Percentiles rank a stretch among this genome's conserved stretches.
phyloP scores from a whole-genome alignment of 371 early-diverging fungal genomes.

The Lichtheimia corymbifera region DNA sequence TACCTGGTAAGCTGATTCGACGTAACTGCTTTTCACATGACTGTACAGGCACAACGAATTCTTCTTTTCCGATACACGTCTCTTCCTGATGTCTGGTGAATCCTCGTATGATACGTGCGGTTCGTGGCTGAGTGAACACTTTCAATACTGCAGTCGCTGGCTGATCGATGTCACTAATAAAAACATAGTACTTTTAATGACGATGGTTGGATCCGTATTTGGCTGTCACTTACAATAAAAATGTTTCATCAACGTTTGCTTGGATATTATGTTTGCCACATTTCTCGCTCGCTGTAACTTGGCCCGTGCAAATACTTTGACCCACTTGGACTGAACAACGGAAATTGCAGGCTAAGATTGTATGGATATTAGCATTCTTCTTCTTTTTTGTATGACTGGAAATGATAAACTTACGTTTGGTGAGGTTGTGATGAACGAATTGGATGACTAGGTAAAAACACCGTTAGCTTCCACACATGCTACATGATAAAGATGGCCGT shows the following conservation, averaged over 20 bases:
- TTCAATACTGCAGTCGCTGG: slow-evolving; percentile 22
- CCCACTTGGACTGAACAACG: slow-evolving; percentile 34
- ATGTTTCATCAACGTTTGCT: slow-evolving; percentile 45
- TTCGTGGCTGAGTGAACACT: slow-evolving; percentile 31
- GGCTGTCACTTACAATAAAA: slow-evolving; percentile 30
- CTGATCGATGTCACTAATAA: slow-evolving; percentile 34
- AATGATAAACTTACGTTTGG: slow-evolving; percentile 33
- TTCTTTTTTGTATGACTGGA: background rate
- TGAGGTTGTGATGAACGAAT: slow-evolving; percentile 32
- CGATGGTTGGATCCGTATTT: background rate
- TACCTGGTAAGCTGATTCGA: slow-evolving; percentile 25
- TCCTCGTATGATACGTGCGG: slow-evolving; percentile 5
- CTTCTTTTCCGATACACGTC: slow-evolving; percentile 30
- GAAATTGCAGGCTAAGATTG: slow-evolving; percentile 25
- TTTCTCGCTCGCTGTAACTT: slow-evolving; percentile 24
- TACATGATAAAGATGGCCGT: background rate
- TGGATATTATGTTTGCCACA: slow-evolving; percentile 42
- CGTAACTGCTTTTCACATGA: slow-evolving; percentile 36
- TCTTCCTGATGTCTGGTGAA: slow-evolving; percentile 8
- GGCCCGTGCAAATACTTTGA: slow-evolving; percentile 31
- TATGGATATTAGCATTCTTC: background rate
- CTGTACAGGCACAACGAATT: slow-evolving; percentile 24
- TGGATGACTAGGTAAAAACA: slow-evolving; percentile 27
- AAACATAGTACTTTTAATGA: background rate
- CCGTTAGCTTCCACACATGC: no score